Evolutionary conservation across 305 asterid genomes (phyloP), one percentile per base, ranked within the genome.

Genomic region (Fraxinus baroniana): DNA sequence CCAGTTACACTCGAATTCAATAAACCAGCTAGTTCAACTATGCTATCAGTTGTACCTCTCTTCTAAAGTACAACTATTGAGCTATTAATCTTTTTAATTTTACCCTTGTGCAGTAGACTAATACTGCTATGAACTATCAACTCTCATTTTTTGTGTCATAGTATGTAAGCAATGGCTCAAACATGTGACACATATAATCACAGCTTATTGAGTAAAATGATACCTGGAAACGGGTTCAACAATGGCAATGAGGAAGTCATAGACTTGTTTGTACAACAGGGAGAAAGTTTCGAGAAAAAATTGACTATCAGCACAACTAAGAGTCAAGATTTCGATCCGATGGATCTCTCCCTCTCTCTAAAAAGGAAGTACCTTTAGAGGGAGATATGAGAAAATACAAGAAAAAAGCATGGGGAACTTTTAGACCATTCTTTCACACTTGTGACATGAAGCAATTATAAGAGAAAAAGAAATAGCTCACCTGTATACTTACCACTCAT

Each of bases 151-250:
- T 22, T 7, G 33, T 22, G 24, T 64, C 73, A 64, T 6, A 64
- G 73, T 64, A 64, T 8, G 13, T 9, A 9, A 6, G 32, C n/a
- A 62, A 7, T 5, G 33, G 35, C 15, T 60, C 13, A 60, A 60
- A 60, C 70, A 60, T 7, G 70, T 10, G 10, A 37, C 30, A 7
- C 10, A 7, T 60, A 60, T 5, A 55, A 55, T n/a, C 22, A 20
- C 24, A 60, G 20, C 5, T 7, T 6, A 18, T 18, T 64, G 33
- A 4, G 33, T 3, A 15, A 72, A 66, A 10, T 18, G 12, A 60
- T 86, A 94, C 98, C 97, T 90, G 91, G 97, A 91, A 77, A 94
- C 97, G 35, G 97, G 98, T 55, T 94, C 97, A 2, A 97, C 98
- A 86, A 94, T 94, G 49, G 98, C 97, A 78, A 94, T 93, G 87